Evolutionary conservation across 208 protist species (phyloP), one percentile per base, ranked within the genome.

Genomic region (Vickermania ingenoplastis): DNA sequence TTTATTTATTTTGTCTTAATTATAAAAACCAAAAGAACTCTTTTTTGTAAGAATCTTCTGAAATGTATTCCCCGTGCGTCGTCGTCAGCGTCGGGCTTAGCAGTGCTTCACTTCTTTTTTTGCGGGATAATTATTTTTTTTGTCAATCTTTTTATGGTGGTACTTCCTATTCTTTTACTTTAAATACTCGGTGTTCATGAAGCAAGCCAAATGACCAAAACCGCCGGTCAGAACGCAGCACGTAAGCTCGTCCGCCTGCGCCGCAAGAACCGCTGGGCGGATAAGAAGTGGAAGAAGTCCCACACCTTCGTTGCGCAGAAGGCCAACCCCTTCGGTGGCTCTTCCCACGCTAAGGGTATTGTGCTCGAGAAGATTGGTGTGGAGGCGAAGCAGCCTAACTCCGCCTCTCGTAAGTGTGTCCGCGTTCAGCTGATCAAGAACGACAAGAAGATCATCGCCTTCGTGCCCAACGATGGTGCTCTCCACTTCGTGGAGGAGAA

Each of bases 371-470:
- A 99, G 91, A 93, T 99, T 67, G 98, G 98, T 77, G 97, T 99
- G 79, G 98, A 98, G 76, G 94, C 98, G 54, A 99, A 99, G 84
- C 98, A 99, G 96, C 99, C 99, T 71, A 99, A 99, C 97, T 99
- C 98, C 72, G 99, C 98, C 59, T 98, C 99, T 77, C 98, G 99
- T 92, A 99, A 99, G 89, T 99, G 97, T 82, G 97, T 99, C 51
- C 97, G 98, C 84, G 98, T 99, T 60, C 98, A 99, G 91, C 95
- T 99, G 48, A 99, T 99, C 87, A 99, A 99, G 95, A 99, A 99
- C 94, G 97, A 97, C 73, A 99, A 99, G 95, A 99, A 98, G 77
- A 98, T 99, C 79, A 96, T 98, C 59, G 98, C 98, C 60, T 99
- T 99, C 92, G 98, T 99, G 49, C 99, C 99, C 63, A 82, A 91